phyloP scores from a whole-genome alignment of 306 rosid genomes.

The Cyclanthera cordifolia region DNA sequence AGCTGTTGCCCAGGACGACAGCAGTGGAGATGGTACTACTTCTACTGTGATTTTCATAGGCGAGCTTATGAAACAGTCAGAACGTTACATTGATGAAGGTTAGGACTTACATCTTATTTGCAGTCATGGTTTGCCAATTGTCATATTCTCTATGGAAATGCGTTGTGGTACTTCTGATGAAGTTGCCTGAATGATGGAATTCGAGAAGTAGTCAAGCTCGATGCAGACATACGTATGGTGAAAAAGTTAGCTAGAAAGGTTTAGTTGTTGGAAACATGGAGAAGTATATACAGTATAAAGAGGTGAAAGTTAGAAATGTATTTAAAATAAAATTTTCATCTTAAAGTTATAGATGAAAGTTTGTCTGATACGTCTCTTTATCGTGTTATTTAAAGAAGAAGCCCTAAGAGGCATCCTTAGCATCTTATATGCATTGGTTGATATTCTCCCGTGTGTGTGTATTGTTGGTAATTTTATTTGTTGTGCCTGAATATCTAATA shows the following conservation, averaged over 20 bases:
- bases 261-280: background rate
- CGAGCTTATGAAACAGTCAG: constrained; percentile 94
- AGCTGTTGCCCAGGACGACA: constrained; percentile 94
- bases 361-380: background rate
- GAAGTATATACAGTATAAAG: background rate
- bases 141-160: background rate
- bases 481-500: background rate
- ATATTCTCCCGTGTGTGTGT: background rate
- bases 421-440: background rate
- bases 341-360: background rate
- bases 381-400: background rate
- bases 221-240: background rate
- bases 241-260: background rate
- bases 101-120: constrained; percentile 1
- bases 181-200: background rate
- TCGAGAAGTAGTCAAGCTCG: background rate
- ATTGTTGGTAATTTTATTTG: background rate
- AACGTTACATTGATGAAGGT: constrained; percentile 88
- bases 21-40: constrained; percentile 92
- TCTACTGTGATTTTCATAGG: constrained; percentile 91
- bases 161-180: background rate
- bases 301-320: background rate
- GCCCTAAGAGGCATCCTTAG: background rate
- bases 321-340: background rate
- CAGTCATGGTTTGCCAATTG: background rate